Percentiles rank a stretch among this genome's conserved stretches.
phyloP scores from a whole-genome alignment of 371 early-diverging fungal genomes.

The Cokeromyces recurvatus region DNA sequence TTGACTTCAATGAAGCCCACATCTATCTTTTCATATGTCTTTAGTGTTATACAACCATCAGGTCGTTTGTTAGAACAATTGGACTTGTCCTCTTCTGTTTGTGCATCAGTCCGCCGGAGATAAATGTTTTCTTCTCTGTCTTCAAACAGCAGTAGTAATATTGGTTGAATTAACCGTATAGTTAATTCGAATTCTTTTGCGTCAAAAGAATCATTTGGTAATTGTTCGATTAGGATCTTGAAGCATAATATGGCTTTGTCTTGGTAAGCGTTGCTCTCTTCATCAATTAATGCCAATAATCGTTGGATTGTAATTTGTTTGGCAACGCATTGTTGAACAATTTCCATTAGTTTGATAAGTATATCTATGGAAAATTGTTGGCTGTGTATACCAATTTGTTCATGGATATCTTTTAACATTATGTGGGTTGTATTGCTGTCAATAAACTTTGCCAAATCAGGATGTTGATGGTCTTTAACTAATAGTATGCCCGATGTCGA shows the following conservation, averaged over 20 bases:
- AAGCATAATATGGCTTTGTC: slow-evolving; percentile 1
- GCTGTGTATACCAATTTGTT: neutral
- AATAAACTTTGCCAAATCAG: slow-evolving; percentile 2
- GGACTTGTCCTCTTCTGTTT: slow-evolving; percentile 4
- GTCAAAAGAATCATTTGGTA: slow-evolving; percentile 1
- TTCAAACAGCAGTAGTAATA: slow-evolving; percentile 1
- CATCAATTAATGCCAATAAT: slow-evolving; percentile 2
- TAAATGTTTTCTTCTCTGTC: slow-evolving; percentile 4
- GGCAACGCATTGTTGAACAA: neutral
- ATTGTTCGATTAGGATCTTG: neutral
- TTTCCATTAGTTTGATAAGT: neutral
- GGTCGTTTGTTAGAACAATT: slow-evolving; percentile 5
- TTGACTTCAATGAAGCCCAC: slow-evolving; percentile 6
- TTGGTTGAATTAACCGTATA: neutral
- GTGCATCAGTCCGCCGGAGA: slow-evolving; percentile 1
- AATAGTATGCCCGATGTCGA: slow-evolving; percentile 1
- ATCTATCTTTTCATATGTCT: slow-evolving; percentile 1
- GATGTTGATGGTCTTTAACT: neutral
- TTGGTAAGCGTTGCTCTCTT: neutral
- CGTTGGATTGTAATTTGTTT: slow-evolving; percentile 2
- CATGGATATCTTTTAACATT: slow-evolving; percentile 1
- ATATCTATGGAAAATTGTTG: neutral
- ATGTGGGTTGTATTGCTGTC: slow-evolving; percentile 1
- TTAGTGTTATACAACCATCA: slow-evolving; percentile 3
- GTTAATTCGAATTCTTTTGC: neutral